These are phyloP conservation scores for Ustilaginoidea virens DNA, from an alignment of 2,329 filamentous ascomycete species.

Conservation along the genomic window DNA sequence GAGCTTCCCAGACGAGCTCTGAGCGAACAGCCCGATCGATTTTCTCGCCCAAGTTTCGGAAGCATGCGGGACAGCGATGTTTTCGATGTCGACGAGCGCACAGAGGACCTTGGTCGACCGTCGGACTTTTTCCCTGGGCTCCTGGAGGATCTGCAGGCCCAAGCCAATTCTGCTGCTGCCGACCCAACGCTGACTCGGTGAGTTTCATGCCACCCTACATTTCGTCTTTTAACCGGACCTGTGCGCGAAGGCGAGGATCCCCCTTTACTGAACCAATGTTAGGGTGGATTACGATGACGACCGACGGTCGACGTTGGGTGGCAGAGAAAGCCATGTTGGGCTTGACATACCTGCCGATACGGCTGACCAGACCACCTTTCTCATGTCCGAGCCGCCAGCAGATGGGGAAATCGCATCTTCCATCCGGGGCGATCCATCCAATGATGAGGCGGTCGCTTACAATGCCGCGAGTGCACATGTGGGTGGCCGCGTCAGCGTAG, in stretches of 20 bases:
- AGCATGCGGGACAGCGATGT: slow-evolving; percentile 39
- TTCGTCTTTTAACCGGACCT: no score
- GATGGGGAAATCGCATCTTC: slow-evolving; percentile 14
- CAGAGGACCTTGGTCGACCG: slow-evolving; percentile 27
- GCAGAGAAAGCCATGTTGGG: slow-evolving; percentile 33
- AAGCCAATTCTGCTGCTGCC: slow-evolving; percentile 17
- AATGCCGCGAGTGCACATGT: not conserved
- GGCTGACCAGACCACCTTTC: slow-evolving; percentile 35
- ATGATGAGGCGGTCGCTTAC: slow-evolving; percentile 1
- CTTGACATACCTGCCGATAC: slow-evolving; percentile 31
- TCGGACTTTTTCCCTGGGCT: slow-evolving; percentile 38
- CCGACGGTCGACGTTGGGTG: slow-evolving; percentile 21
- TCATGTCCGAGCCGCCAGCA: slow-evolving; percentile 23
- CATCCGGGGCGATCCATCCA: slow-evolving; percentile 1
- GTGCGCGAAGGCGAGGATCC: no score
- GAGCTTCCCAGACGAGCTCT: slow-evolving; percentile 40
- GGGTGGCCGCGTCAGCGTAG: slow-evolving; percentile 4
- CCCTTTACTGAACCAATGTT: not conserved
- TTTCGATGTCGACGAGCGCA: slow-evolving; percentile 20
- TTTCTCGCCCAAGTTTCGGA: slow-evolving; percentile 38
- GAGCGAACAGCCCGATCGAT: slow-evolving; percentile 27
- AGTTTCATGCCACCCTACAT: no score
- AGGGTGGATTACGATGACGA: slow-evolving; percentile 26
- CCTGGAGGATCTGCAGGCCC: slow-evolving; percentile 26
- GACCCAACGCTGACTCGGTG: slow-evolving; percentile 30